A percentile compares a stretch with the other conserved stretches of the same genome.
Conservation (phyloP, 2,329 filamentous ascomycete genomes). For the Penicillium vulpinum region DNA sequence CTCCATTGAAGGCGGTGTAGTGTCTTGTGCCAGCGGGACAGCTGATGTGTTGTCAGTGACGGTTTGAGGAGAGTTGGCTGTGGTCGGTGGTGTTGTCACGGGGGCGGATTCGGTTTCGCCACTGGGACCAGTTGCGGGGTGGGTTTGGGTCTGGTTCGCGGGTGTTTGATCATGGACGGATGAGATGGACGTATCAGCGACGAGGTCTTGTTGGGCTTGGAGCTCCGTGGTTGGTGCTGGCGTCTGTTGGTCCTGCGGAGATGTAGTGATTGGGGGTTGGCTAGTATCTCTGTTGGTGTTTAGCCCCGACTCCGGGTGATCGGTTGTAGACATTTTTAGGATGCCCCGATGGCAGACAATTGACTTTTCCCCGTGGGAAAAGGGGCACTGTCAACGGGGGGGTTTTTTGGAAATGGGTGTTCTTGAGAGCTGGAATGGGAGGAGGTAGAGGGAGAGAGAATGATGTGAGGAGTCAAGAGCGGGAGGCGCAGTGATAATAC, state of each 20-base stretch:
- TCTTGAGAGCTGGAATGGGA: not conserved
- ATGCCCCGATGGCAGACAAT: slow-evolving; percentile 19
- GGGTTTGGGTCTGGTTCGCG: slow-evolving; percentile 14
- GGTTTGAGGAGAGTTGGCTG: slow-evolving; percentile 10
- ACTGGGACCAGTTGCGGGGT: slow-evolving; percentile 22
- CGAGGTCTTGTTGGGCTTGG: slow-evolving; percentile 8
- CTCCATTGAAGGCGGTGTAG: slow-evolving; percentile 20
- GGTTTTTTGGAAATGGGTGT: not conserved
- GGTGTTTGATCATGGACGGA: slow-evolving; percentile 13
- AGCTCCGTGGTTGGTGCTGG: slow-evolving; percentile 1
- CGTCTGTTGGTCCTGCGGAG: slow-evolving; percentile 14
- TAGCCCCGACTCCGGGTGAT: slow-evolving; percentile 23
- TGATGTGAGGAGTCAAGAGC: slow-evolving; percentile 26
- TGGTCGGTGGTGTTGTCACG: slow-evolving; percentile 17
- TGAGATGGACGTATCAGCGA: slow-evolving; percentile 12
- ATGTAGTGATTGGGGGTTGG: slow-evolving; percentile 15
- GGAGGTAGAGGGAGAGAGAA: slow-evolving; percentile 7
- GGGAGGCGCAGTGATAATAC: slow-evolving; percentile 16
- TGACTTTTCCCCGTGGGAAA: slow-evolving; percentile 8
- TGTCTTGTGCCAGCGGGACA: slow-evolving; percentile 13
- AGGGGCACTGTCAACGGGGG: not conserved
- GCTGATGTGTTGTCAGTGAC: slow-evolving; percentile 13
- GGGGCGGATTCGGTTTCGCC: slow-evolving; percentile 22
- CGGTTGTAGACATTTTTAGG: slow-evolving; percentile 26
- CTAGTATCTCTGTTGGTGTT: slow-evolving; percentile 17